Conservation (phyloP, 2,329 filamentous ascomycete genomes). For the Stagonosporopsis tanaceti region DNA sequence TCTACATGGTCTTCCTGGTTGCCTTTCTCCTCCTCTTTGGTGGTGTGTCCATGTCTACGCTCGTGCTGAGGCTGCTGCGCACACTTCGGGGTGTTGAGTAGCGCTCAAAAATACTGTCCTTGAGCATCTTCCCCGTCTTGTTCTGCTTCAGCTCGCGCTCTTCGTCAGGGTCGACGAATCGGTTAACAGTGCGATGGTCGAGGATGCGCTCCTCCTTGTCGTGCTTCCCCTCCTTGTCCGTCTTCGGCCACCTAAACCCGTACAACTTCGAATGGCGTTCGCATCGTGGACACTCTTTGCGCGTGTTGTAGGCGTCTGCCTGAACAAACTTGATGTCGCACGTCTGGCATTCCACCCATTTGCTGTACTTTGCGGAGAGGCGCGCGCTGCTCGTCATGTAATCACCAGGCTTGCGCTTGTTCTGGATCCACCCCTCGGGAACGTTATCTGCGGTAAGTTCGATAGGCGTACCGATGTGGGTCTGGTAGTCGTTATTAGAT, state of each 20-base stretch:
- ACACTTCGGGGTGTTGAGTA: constrained; percentile 40
- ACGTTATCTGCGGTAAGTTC: constrained; percentile 30
- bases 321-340: constrained; percentile 88
- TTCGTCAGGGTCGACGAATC: constrained; percentile 80
- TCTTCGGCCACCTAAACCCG: constrained; percentile 96
- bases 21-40: constrained; percentile 33
- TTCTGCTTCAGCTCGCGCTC: constrained; percentile 46
- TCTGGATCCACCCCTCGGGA: constrained; percentile 33
- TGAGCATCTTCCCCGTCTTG: constrained; percentile 36
- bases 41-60: constrained; percentile 33
- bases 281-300: constrained; percentile 86
- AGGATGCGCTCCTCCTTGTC: constrained; percentile 76
- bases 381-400: constrained; percentile 83
- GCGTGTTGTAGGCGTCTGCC: constrained; percentile 82
- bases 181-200: constrained; percentile 87
- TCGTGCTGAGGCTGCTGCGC: constrained; percentile 38
- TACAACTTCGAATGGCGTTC: constrained; percentile 96
- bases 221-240: constrained; percentile 75
- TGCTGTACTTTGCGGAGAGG: constrained; percentile 76
- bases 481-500: constrained; percentile 39
- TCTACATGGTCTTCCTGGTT: constrained; percentile 43
- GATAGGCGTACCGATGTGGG: constrained; percentile 42
- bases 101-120: constrained; percentile 31
- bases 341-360: constrained; percentile 88
- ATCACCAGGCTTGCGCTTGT: constrained; percentile 54